Base-by-base conservation (phyloP, 225 moss, liverwort and hornwort genomes). In the Lunularia cruciata region DNA sequence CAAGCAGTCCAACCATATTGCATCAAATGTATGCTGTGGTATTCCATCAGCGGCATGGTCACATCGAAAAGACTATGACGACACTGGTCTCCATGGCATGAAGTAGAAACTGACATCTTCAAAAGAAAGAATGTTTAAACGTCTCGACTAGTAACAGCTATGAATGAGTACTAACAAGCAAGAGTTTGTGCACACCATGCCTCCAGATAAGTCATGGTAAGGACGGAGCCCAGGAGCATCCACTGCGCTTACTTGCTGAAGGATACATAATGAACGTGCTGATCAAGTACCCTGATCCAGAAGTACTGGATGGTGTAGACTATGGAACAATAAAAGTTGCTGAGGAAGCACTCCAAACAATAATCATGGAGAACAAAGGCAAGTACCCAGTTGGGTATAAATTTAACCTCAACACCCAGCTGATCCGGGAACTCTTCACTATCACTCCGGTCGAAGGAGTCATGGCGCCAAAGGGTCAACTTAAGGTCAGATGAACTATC, bases 331-430 rank as follows among this genome's bases (percentile, higher is more conserved):
- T 88, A 13, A 83, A 86, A 53, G 92, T 84, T 65, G 76, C 76
- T 0, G 69, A 86, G 19, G 76, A 59, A 33, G 47, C 85, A 70
- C 25, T 46, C 3, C 79, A 77, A 43, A 67, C 83, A 47, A 54
- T 95, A 8, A 56, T 68, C n/a, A 14, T 95, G 38, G 90, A 92
- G 82, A 95, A 95, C 51, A 90, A 83, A 58, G 89, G 88, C 45
- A 95, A 90, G 47, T 79, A 90, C 58, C 84, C 75, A 67, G 76
- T 88, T 5, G 82, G 78, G 25, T 92, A 86, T 57, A 85, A 79
- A 65, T 95, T 92, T 82, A 75, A 79, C 31, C 73, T 83, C 18
- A 64, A 8, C 9, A 75, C 81, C 31, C 61, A 76, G 8, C 25
- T 90, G 6, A 73, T 86, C 0, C 62, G 76, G 16, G 83, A 88